These are phyloP conservation scores for Primulina tabacum DNA, from an alignment of 257 asterid genomes.

Conservation along the genomic window DNA sequence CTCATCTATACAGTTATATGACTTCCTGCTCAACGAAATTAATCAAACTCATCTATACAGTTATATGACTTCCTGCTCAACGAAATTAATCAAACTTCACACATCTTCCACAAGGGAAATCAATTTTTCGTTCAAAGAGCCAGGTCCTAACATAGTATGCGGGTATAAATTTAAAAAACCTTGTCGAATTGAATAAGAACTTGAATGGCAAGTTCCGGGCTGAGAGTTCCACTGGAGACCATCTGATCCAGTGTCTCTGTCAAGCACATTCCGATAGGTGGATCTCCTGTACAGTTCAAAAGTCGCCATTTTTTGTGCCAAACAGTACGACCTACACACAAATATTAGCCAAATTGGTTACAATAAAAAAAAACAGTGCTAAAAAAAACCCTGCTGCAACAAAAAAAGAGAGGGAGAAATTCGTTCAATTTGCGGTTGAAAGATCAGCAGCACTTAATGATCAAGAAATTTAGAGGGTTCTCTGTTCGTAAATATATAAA, in stretches of 20 bases:
- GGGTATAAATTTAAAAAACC: constrained; percentile 35
- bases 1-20: no score
- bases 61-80: no score
- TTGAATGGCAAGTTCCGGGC: constrained; percentile 88
- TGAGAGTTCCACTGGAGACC: constrained; percentile 66
- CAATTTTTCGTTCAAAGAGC: background rate
- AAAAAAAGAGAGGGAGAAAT: no score
- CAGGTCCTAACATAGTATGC: background rate
- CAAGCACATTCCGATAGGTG: constrained; percentile 90
- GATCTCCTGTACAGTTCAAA: constrained; percentile 90
- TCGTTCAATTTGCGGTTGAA: no score
- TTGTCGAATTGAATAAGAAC: constrained; percentile 94
- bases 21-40: background rate
- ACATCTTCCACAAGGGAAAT: no score
- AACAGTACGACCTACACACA: constrained; percentile 16
- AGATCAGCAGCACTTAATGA: no score
- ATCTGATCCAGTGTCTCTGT: constrained; percentile 88
- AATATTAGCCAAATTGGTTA: background rate
- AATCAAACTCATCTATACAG: no score
- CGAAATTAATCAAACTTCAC: background rate
- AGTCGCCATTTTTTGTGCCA: constrained; percentile 58
- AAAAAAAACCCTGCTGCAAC: no score
- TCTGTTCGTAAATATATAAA: no score
- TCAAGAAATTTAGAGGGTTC: no score
- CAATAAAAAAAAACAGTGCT: no score